Conservation (phyloP, 2,329 filamentous ascomycete species). For the Aspergillus amoenus region DNA sequence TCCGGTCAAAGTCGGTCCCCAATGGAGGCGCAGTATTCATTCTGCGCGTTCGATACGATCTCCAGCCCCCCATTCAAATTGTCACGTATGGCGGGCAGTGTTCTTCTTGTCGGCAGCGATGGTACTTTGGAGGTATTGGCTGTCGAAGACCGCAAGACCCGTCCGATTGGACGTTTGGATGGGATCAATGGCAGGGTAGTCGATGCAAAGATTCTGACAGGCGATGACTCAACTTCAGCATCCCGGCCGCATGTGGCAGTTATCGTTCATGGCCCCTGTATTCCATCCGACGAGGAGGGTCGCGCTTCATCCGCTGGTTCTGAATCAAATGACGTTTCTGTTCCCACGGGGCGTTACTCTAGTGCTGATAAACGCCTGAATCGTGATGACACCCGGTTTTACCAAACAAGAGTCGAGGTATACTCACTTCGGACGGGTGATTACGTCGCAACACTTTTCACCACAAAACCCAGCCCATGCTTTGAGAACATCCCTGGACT, state of each 20-base stretch:
- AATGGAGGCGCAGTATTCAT: constrained; percentile 63
- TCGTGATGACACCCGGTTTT: constrained; percentile 43
- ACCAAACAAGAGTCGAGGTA: constrained; percentile 85
- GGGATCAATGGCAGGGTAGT: constrained; percentile 78
- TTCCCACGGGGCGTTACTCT: constrained; percentile 24
- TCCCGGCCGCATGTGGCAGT: constrained; percentile 74
- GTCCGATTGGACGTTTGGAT: constrained; percentile 68
- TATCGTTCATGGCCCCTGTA: constrained; percentile 73
- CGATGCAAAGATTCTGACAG: constrained; percentile 78
- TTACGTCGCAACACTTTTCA: constrained; percentile 70
- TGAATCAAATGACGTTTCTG: constrained; percentile 36
- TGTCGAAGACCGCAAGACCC: constrained; percentile 69
- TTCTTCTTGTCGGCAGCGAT: constrained; percentile 76
- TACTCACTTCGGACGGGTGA: constrained; percentile 79
- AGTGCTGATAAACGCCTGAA: constrained; percentile 22
- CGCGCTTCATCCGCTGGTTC: constrained; percentile 33
- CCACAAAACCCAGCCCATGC: constrained; percentile 64
- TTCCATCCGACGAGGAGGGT: constrained; percentile 48
- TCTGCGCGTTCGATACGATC: constrained; percentile 77
- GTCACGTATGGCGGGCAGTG: constrained; percentile 52
- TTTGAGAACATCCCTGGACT: constrained; percentile 58
- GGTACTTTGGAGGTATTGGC: constrained; percentile 75
- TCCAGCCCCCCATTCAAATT: constrained; percentile 46
- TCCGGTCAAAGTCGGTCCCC: constrained; percentile 23
- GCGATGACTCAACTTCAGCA: constrained; percentile 57